Base-by-base conservation (phyloP, 257 asterid genomes). In the Lithospermum erythrorhizon region DNA sequence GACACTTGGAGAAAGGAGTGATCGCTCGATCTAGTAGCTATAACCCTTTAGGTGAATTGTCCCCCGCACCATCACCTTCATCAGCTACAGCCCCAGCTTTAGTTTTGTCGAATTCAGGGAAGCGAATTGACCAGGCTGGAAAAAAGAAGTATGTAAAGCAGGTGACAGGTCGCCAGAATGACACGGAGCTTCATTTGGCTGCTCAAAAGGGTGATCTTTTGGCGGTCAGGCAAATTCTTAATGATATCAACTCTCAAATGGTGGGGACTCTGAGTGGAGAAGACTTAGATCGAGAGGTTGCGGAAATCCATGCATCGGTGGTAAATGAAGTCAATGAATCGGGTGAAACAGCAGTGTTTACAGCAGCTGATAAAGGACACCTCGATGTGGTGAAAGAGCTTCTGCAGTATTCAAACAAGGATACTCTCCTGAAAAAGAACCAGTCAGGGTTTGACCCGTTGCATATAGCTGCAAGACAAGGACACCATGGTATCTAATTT, bases 121-220 rank as follows among this genome's bases (percentile, higher is more conserved):
- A 27, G 32, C 32, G 78, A 56, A 78, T 75, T 21, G 83, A 78
- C 62, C 78, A 78, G 73, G 72, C 83, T 7, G 81, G 81, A 68
- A 78, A 73, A 63, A 78, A 78, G 78, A 78, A 78, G 69, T 78
- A 78, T 27, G 83, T 78, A 58, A 78, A 78, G 65, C 78, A 75
- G 68, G 83, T 78, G 72, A 78, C 81, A 8, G 81, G 83, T 4
- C 72, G 81, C 66, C 81, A 78, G 59, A 78, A 78, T 64, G 83
- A 78, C 68, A 78, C 81, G 0, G 80, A 75, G 64, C 78, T 78
- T 57, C 83, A 78, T 61, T 75, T 78, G 71, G 83, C 83, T 13
- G 83, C 83, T 69, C 83, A 78, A 63, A 67, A 65, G 55, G 83
- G 83, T n/a, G 83, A 78, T 64, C 74, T 78, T 48, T 72, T 51